Percentiles rank a stretch among this genome's conserved stretches.
Conservation (phyloP, 2,329 filamentous ascomycete species). For the Cladophialophora exuberans region DNA sequence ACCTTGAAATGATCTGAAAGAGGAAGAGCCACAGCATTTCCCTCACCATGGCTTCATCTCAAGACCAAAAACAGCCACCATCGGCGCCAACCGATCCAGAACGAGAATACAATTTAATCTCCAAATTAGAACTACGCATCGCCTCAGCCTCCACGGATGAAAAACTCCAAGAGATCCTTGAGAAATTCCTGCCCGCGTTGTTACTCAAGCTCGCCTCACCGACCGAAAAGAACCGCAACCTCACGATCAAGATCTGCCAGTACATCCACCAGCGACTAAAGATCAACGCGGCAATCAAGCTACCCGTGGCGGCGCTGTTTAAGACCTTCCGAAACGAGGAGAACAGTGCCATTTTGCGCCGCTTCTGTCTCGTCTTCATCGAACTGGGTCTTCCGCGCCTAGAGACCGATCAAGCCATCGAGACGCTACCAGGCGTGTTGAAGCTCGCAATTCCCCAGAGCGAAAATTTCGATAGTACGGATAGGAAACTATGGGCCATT, state of each 20-base stretch:
- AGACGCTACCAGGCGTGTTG: constrained; percentile 71
- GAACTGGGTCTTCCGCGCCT: constrained; percentile 76
- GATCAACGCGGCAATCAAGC: constrained; percentile 64
- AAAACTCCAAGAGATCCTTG: constrained; percentile 77
- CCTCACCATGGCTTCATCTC: neutral
- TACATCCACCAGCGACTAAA: constrained; percentile 70
- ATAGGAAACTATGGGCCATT: constrained; percentile 61
- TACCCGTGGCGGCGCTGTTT: constrained; percentile 82
- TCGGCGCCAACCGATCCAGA: constrained; percentile 62
- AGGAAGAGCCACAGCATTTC: neutral
- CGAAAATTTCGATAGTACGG: constrained; percentile 32
- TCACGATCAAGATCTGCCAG: constrained; percentile 72
- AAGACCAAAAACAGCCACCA: constrained; percentile 3
- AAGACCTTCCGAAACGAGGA: constrained; percentile 89
- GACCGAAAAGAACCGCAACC: constrained; percentile 76
- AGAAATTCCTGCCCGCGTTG: constrained; percentile 77
- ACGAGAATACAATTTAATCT: constrained; percentile 78
- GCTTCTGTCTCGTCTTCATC: constrained; percentile 87
- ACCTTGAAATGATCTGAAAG: no score
- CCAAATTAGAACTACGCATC: constrained; percentile 84
- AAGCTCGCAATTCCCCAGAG: constrained; percentile 57
- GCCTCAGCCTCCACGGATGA: constrained; percentile 80
- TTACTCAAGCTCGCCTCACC: constrained; percentile 86
- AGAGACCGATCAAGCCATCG: constrained; percentile 64
- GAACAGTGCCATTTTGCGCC: constrained; percentile 73